Conservation (phyloP, 2,329 filamentous ascomycete genomes). For the Magnaporthiopsis rhizophila region DNA sequence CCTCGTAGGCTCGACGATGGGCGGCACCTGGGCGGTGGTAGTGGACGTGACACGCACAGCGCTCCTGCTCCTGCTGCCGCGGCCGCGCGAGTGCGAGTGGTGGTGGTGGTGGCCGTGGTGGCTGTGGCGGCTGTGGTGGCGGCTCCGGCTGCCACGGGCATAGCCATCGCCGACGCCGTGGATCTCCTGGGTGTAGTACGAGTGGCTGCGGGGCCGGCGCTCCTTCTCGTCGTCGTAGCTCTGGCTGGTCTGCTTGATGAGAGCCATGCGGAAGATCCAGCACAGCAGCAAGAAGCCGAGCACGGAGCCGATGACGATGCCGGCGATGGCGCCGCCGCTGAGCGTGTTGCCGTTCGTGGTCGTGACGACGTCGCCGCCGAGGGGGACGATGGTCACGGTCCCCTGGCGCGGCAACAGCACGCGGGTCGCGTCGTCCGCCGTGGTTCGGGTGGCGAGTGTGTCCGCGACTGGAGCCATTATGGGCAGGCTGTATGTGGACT, state of each 20-base stretch:
- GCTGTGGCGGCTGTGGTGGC: background rate
- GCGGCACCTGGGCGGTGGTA: background rate
- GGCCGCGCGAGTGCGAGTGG: background rate
- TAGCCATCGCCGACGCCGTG: background rate
- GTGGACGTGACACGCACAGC: background rate
- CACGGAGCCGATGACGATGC: constrained; percentile 42
- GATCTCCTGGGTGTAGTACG: background rate
- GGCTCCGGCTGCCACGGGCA: background rate
- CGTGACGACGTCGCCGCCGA: constrained; percentile 10
- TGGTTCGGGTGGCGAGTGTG: background rate
- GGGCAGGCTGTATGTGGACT: background rate
- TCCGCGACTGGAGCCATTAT: background rate
- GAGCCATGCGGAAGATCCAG: constrained; percentile 14
- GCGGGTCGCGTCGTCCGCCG: background rate
- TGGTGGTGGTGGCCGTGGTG: background rate
- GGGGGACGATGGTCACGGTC: constrained; percentile 20
- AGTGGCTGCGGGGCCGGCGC: background rate
- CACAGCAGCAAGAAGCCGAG: constrained; percentile 35
- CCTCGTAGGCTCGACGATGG: background rate
- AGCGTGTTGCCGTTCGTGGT: constrained; percentile 20
- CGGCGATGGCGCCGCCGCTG: constrained; percentile 40
- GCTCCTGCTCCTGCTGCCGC: background rate
- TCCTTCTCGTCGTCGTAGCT: background rate
- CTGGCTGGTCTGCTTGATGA: background rate
- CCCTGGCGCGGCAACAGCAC: background rate